Base-by-base conservation (phyloP, 192 early-diverging fungal genomes). In the Thoreauomyces humboldtii region DNA sequence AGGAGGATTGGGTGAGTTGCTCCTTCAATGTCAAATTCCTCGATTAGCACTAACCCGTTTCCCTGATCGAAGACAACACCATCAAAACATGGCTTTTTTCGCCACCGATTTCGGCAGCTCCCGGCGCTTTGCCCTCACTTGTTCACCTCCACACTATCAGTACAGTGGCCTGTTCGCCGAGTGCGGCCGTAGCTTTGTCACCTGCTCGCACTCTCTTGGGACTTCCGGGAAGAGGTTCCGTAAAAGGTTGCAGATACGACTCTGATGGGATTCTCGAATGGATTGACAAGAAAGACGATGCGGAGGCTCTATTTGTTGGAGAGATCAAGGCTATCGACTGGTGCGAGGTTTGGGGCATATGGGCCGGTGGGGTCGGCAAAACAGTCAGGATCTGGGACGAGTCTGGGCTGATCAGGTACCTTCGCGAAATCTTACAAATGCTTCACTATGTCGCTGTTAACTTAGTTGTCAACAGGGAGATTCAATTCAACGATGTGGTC, bases 301-400 rank as follows among this genome's bases (percentile, higher is more conserved):
- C 34, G 1, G 77, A 79, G 25, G 77, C 70, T 17, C 27, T 25
- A 52, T 56, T 22, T 24, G 1, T 42, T 71, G 25, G 54, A 61
- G 14, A 47, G 37, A n/a, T 81, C n/a, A 54, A 63, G 47, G 48
- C 17, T 22, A 34, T 63, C 14, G 61, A 27, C 19, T 59, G 60
- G 22, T 53, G 59, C 15, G 37, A 72, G 34, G 42, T 22, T 2
- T 38, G 78, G 61, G 38, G 62, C 19, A 15, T 82, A 4, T 77
- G 77, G 48, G 72, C 71, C 6, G 70, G 63, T 4, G 68, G 72
- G 31, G 60, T 56, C 4, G 81, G 73, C 42, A 61, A 78, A 0
- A 57, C 71, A n/a, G 73, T 76, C 12, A 78, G 77, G 60, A 66
- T 82, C 19, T 82, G 81, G 81, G 76, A 81, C 57, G 54, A 67